Evolutionary conservation across 345 rosid species (phyloP), one percentile per base, ranked within the genome.

Genomic region (Hevea brasiliensis): DNA sequence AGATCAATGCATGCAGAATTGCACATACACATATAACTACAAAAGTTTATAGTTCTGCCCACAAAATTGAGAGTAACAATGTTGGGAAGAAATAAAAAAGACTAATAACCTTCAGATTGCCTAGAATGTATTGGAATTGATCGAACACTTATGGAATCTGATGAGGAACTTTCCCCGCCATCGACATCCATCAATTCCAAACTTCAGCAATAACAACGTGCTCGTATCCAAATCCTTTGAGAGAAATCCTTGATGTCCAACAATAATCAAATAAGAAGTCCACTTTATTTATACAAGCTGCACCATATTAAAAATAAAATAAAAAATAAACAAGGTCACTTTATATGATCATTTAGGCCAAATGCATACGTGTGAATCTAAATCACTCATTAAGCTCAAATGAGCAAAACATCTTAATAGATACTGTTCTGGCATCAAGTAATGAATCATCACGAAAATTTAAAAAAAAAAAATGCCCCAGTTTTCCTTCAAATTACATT

Each of bases 141-240:
- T 40, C 67, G 82, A 63, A 48, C 77, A 35, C 50, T 64, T 44
- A n/a, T 57, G 29, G 73, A 74, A 80, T 68, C 78, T 68, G 76
- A 50, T 7, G 81, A 60, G 32, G 74, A 45, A 73, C 65, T 77
- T 23, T 67, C 81, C 65, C 80, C n/a, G n/a, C n/a, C 82, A 26
- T 81, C 88, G 67, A 76, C 80, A 26, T 86, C 87, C 87, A 84
- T 84, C 80, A 73, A 54, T 72, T 41, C 42, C 6, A 65, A 77
- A 41, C 4, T 61, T 44, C 58, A 70, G 51, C 54, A 63, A 44
- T 47, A 26, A 42, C 9, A 50, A 61, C 17, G 45, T 20, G 24
- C 64, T 68, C 76, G 70, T 40, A 71, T 32, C 41, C 51, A 24
- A 74, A 60, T 76, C 71, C 75, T 67, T 27, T 64, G 26, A 65